phyloP scores from a whole-genome alignment of 2,329 filamentous ascomycete genomes.

The Endothia cerciana region DNA sequence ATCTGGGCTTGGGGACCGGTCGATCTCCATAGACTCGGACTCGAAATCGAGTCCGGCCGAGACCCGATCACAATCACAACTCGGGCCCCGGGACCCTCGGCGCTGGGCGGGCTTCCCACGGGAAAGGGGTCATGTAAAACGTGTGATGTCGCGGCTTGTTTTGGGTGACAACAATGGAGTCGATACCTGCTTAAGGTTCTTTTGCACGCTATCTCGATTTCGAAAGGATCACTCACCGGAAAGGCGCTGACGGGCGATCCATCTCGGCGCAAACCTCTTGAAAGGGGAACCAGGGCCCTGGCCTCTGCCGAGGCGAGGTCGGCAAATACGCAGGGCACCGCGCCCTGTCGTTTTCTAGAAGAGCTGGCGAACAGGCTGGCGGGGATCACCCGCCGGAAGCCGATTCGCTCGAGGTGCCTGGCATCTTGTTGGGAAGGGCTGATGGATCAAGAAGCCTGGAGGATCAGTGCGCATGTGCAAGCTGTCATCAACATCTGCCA shows the following conservation, averaged over 20 bases:
- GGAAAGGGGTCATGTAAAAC: neutral
- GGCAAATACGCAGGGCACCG: conserved; percentile 21
- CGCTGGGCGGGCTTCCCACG: neutral
- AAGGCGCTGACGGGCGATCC: conserved; percentile 9
- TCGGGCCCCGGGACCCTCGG: neutral
- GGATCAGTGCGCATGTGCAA: conserved; percentile 1
- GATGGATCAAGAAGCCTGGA: neutral
- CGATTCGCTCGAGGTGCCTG: neutral
- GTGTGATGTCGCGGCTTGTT: neutral
- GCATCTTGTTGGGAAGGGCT: neutral
- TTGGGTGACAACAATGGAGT: neutral
- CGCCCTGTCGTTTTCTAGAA: conserved; percentile 14
- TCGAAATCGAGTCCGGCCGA: conserved; percentile 5
- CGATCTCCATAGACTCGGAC: neutral
- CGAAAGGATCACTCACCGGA: neutral
- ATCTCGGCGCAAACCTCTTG: conserved; percentile 20
- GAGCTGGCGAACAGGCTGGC: conserved; percentile 6
- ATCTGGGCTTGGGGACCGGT: neutral
- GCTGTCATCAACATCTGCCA: no score
- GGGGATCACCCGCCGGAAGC: neutral
- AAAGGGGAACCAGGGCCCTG: conserved; percentile 22
- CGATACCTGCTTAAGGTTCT: conserved; percentile 6
- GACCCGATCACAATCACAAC: neutral
- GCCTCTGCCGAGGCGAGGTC: conserved; percentile 22
- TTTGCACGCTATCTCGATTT: conserved; percentile 7